Evolutionary conservation across 2,329 filamentous ascomycete species (phyloP), one percentile per base, ranked within the genome.

Genomic region (Scedosporium aurantiacum): DNA sequence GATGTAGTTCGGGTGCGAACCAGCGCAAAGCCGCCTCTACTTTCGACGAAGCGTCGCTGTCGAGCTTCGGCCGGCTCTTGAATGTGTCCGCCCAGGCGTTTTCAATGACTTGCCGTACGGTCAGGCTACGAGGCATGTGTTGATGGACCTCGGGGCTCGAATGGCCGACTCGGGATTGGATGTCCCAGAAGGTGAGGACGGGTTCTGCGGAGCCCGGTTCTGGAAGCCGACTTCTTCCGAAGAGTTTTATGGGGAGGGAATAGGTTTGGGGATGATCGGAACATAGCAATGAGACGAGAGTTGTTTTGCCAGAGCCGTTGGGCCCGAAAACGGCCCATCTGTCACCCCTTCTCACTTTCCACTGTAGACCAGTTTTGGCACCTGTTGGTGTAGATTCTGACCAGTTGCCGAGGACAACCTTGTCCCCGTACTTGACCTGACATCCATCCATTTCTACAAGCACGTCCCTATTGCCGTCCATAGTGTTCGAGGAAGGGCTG

Each of bases 181-280:
- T 84, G 64, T 97, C 92, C 79, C 96, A 97, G 63, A 97, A 88
- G 0, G 90, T 95, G 40, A 97, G 85, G 0, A 90, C 91, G 0
- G 82, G 81, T 60, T 83, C 72, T 1, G 76, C 78, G 0, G 83
- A 84, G 0, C 88, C 89, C 0, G 83, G 82, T 61, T 88, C 83
- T 0, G 93, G 91, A 0, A 97, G 79, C 21, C 94, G 84, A 61
- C 87, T 88, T 23, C 85, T 85, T 0, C 91, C 91, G 70, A 99
- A 97, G 14, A 97, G 79, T 66, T 84, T 87, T 63, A 99, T 87
- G 0, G 93, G 92, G 25, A 92, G 83, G 0, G 90, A 90, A 72
- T 97, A 99, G 0, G 92, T 86, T 72, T 97, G 93, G 0, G 94
- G 94, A 68, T 99, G 94, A 69, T 99, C 94, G 1, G 93, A 97